Evolutionary conservation across 2,329 filamentous ascomycete genomes (phyloP), one percentile per base, ranked within the genome.

Genomic region (Beauveria rudraprayagi): DNA sequence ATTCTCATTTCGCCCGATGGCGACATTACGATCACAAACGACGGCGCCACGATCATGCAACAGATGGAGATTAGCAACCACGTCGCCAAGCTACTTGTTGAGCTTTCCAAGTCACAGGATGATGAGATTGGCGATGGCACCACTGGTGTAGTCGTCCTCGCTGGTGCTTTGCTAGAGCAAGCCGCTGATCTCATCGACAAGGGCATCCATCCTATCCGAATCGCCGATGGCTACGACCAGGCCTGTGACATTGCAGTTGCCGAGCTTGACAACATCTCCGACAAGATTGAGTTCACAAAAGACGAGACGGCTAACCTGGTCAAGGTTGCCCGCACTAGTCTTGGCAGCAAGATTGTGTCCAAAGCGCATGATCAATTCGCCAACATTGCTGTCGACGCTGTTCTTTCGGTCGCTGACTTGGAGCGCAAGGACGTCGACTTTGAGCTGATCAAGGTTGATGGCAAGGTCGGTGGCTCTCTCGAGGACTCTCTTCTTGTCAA

Each of bases 1-100:
- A 99, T 99, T 73, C 85, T 99, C 69, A 99, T 99, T 70, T 99
- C 94, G 56, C 90, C 94, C 64, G 94, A 99, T 74, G 94, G 94
- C 75, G 94, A 99, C 77, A 99, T 99, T 75, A 99, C 94, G 64
- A 92, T 99, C 65, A 99, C 94, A 68, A 99, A 99, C 80, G 94
- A 99, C 78, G 94, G 94, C 70, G 95, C 95, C 60, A 99, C 94
- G 51, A 99, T 99, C 70, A 82, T 99, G 67, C 88, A 91, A 70
- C 92, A 96, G 83, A 99, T 99, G 94, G 94, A 99, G 80, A 93
- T 99, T 68, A 90, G 91, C 68, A 97, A 99, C 82, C 93, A 97
- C 76, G 92, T 99, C 64, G 94, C 94, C 65, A 97, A 97, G 80
- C 83, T 99, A 56, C 81, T 99, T 63, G 94, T 99, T 55, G 93